phyloP scores from a whole-genome alignment of 306 rosid species.

The Dalbergia oliveri region DNA sequence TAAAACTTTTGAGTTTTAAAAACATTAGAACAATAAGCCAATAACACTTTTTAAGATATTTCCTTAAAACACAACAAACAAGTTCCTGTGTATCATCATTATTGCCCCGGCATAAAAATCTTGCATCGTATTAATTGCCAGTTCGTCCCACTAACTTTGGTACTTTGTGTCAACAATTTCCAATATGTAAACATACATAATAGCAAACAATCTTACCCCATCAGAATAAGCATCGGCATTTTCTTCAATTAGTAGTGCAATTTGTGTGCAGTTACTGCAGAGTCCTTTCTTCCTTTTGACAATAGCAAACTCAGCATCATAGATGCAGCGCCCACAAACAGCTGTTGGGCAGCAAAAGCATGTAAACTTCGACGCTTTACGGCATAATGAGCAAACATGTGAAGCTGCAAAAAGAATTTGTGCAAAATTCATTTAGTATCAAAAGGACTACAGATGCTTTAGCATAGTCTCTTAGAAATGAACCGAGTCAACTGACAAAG shows the following conservation, averaged over 20 bases:
- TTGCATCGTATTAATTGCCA: conserved; percentile 19
- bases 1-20: neutral
- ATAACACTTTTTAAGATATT: conserved; percentile 6
- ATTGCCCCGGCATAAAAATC: conserved; percentile 17
- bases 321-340: conserved; percentile 68
- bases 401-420: conserved; percentile 55
- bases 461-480: conserved; percentile 28
- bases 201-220: conserved; percentile 61
- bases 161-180: neutral
- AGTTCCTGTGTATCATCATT: neutral
- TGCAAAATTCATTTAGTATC: conserved; percentile 37
- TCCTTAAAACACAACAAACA: conserved; percentile 24
- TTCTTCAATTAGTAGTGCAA: conserved; percentile 65
- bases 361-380: conserved; percentile 58
- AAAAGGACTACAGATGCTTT: conserved; percentile 16
- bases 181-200: conserved; percentile 14
- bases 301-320: conserved; percentile 50
- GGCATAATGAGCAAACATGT: conserved; percentile 71
- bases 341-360: conserved; percentile 81
- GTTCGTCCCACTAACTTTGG: conserved; percentile 1
- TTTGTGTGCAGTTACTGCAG: conserved; percentile 65
- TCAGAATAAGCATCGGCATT: conserved; percentile 64
- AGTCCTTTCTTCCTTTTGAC: conserved; percentile 62
- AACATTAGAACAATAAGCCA: conserved; percentile 14
- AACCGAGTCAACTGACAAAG: conserved; percentile 29